These are phyloP conservation scores for Pyrenophora graminea DNA, from an alignment of 2,329 filamentous ascomycete species.

Conservation along the genomic window DNA sequence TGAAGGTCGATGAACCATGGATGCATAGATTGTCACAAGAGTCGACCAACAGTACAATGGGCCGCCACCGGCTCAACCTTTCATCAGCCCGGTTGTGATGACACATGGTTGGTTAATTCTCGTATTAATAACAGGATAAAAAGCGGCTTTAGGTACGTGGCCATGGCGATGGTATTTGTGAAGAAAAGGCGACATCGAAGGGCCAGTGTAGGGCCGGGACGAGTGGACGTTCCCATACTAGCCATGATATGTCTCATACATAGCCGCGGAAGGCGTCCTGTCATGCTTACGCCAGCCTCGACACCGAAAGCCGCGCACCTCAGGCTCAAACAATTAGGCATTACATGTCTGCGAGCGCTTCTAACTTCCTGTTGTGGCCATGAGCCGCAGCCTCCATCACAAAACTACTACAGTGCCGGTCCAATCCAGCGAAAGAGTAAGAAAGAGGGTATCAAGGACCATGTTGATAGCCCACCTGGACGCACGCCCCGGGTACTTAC, in stretches of 20 bases:
- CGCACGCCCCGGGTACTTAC: too few relatives aligned
- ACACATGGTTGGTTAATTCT: background rate
- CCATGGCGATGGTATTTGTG: conserved; percentile 7
- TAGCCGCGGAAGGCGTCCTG: background rate
- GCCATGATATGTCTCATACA: conserved; percentile 1
- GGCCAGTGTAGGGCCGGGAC: conserved; percentile 4
- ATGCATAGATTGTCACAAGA: background rate
- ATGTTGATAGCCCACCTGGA: background rate
- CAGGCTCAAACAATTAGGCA: conserved; percentile 7
- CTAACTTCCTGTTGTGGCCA: conserved; percentile 19
- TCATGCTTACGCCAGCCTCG: background rate
- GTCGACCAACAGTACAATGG: background rate
- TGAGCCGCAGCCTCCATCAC: conserved; percentile 2
- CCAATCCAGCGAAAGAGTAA: background rate
- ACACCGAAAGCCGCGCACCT: background rate
- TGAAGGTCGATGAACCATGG: background rate
- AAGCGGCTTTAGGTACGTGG: conserved; percentile 25
- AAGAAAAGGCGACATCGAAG: background rate
- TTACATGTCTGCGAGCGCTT: conserved; percentile 7
- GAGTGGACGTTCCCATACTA: conserved; percentile 10
- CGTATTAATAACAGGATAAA: background rate
- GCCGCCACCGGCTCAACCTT: background rate
- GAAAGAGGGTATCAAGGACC: conserved; percentile 12
- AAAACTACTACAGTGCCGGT: background rate
- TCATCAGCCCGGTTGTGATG: background rate